Conservation (phyloP, 2,329 filamentous ascomycete genomes). For the Fusarium buharicum region DNA sequence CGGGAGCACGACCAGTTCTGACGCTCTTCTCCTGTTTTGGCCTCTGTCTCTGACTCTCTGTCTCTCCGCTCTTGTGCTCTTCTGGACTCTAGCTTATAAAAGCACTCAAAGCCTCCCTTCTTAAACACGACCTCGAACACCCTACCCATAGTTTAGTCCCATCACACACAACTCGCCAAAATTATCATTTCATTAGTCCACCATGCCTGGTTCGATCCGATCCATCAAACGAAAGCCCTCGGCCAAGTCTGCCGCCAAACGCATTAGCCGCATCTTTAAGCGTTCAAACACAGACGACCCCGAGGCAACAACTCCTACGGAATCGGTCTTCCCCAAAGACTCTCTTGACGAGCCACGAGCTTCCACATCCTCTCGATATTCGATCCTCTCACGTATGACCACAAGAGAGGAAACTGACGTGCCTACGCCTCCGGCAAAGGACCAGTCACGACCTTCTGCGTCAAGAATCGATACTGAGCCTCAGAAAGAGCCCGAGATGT, state of each 20-base stretch:
- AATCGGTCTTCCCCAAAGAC: conserved; percentile 10
- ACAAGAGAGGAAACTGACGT: conserved; percentile 21
- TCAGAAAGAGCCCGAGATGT: neutral
- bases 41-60: no score
- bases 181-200: neutral
- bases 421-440: conserved; percentile 6
- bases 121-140: neutral
- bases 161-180: neutral
- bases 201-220: conserved; percentile 32
- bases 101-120: neutral
- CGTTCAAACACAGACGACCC: conserved; percentile 26
- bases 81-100: neutral
- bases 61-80: neutral
- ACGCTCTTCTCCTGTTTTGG: conserved; percentile 4
- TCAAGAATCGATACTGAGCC: conserved; percentile 24
- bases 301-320: conserved; percentile 3
- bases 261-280: conserved; percentile 37
- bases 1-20: neutral
- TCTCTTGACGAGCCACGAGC: conserved; percentile 20
- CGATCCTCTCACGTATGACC: conserved; percentile 31
- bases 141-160: no score
- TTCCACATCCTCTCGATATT: conserved; percentile 33
- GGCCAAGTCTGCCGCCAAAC: conserved; percentile 35
- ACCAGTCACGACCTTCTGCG: conserved; percentile 17
- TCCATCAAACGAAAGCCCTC: conserved; percentile 30